Percentiles rank a stretch among this genome's conserved stretches.
phyloP scores from a whole-genome alignment of 352 stramenopile species.

The Sclerospora graminicola region DNA sequence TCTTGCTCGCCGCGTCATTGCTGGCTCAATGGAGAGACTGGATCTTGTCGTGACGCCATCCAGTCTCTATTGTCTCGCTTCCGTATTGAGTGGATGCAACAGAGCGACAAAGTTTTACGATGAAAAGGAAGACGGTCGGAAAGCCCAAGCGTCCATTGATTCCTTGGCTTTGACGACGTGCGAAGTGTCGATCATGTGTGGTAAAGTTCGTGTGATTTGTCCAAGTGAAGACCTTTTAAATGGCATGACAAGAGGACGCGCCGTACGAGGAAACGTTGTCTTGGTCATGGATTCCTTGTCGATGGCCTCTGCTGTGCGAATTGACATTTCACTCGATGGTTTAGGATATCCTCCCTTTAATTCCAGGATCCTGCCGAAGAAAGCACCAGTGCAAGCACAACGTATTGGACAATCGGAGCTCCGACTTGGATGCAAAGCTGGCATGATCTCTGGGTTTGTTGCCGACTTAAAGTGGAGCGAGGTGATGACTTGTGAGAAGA shows the following conservation, averaged over 20 bases:
- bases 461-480: constrained; percentile 15
- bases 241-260: constrained; percentile 7
- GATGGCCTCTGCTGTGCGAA: constrained; percentile 29
- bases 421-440: constrained; percentile 31
- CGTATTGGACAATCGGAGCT: constrained; percentile 30
- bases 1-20: constrained; percentile 19
- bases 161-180: constrained; percentile 10
- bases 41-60: constrained; percentile 39
- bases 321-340: constrained; percentile 53
- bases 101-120: not conserved
- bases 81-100: constrained; percentile 10
- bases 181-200: constrained; percentile 36
- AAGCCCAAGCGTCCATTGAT: not conserved
- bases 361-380: constrained; percentile 45
- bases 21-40: constrained; percentile 32
- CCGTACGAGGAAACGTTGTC: constrained; percentile 15
- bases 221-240: constrained; percentile 30
- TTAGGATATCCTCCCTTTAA: constrained; percentile 74
- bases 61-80: constrained; percentile 31
- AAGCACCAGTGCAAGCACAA: constrained; percentile 31
- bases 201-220: constrained; percentile 43
- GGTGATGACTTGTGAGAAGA: not conserved
- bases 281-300: constrained; percentile 44
- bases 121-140: not conserved
- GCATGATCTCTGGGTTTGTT: constrained; percentile 38